These are phyloP conservation scores for Hanseniaspora vineae DNA, from an alignment of 805 yeast genomes.

Conservation along the genomic window DNA sequence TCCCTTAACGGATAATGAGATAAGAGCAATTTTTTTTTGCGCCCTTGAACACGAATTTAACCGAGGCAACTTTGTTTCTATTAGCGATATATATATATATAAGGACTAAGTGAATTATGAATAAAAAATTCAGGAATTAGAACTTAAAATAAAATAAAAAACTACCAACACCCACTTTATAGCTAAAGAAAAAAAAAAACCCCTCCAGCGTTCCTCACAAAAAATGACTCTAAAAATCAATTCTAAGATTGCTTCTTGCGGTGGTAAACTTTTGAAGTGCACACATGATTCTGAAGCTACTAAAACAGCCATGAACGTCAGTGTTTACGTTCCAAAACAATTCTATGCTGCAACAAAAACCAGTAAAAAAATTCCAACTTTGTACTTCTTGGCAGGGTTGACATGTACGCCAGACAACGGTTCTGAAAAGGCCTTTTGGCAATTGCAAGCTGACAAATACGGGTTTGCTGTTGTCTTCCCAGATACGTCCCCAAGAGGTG, in stretches of 20 bases:
- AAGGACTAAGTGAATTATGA: background rate
- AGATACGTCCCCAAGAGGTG: constrained; percentile 88
- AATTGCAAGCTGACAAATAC: constrained; percentile 61
- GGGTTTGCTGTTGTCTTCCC: constrained; percentile 89
- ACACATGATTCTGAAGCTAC: constrained; percentile 58
- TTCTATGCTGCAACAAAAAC: constrained; percentile 17
- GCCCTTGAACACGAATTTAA: no score
- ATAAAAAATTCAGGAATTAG: no score
- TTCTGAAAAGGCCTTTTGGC: constrained; percentile 84
- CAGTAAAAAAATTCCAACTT: constrained; percentile 43
- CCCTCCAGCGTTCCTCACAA: no score
- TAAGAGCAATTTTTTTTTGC: no score
- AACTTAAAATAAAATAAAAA: background rate
- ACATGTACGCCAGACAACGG: constrained; percentile 93
- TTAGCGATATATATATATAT: background rate
- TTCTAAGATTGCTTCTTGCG: constrained; percentile 32
- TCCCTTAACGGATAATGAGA: no score
- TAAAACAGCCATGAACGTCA: constrained; percentile 67
- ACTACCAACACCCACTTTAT: background rate
- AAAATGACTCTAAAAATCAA: background rate
- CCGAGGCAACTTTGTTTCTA: background rate
- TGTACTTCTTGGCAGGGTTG: constrained; percentile 74
- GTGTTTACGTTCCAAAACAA: constrained; percentile 63
- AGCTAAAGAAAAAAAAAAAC: background rate
- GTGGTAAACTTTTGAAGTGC: constrained; percentile 66